A percentile compares a stretch with the other conserved stretches of the same genome.
These are phyloP conservation scores for Termitomyces sp. DNA, from an alignment of 768 basidiomycete genomes.

Conservation along the genomic window DNA sequence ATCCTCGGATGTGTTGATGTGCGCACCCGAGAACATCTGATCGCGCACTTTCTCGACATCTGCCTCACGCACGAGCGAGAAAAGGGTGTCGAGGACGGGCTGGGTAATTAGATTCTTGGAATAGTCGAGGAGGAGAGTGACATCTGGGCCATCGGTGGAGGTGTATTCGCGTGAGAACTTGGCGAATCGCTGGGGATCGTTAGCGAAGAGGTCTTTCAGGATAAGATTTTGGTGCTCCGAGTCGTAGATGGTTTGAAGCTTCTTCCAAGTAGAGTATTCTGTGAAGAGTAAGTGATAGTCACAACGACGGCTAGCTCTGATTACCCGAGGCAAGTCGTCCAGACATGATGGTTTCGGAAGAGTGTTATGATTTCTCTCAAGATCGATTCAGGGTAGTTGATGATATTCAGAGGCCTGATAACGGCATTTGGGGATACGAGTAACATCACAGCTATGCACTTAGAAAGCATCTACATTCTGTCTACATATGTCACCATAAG, in stretches of 20 bases:
- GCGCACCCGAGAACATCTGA: conserved; percentile 92
- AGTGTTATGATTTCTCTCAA: not conserved
- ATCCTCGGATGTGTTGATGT: conserved; percentile 98
- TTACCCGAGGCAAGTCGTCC: conserved; percentile 60
- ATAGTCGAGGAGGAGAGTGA: conserved; percentile 89
- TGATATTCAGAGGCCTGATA: not conserved
- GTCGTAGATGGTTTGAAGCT: conserved; percentile 82
- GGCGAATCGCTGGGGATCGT: conserved; percentile 81
- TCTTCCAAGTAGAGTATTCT: conserved; percentile 91
- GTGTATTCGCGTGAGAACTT: conserved; percentile 79
- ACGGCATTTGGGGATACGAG: not conserved
- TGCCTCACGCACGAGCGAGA: conserved; percentile 82
- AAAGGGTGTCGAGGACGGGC: conserved; percentile 71
- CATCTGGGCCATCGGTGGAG: conserved; percentile 55
- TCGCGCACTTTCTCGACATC: conserved; percentile 79
- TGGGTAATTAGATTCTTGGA: conserved; percentile 94
- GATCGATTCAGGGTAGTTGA: conserved; percentile 5
- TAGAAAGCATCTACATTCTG: not conserved
- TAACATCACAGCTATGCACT: not conserved
- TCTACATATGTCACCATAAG: not conserved
- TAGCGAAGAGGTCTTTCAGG: conserved; percentile 88
- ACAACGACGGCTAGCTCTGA: not conserved
- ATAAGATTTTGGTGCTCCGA: conserved; percentile 65
- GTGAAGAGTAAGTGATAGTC: conserved; percentile 1
- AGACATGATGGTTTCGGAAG: conserved; percentile 36